Conservation (phyloP, 2,329 filamentous ascomycete species). For the Alternaria rosae region DNA sequence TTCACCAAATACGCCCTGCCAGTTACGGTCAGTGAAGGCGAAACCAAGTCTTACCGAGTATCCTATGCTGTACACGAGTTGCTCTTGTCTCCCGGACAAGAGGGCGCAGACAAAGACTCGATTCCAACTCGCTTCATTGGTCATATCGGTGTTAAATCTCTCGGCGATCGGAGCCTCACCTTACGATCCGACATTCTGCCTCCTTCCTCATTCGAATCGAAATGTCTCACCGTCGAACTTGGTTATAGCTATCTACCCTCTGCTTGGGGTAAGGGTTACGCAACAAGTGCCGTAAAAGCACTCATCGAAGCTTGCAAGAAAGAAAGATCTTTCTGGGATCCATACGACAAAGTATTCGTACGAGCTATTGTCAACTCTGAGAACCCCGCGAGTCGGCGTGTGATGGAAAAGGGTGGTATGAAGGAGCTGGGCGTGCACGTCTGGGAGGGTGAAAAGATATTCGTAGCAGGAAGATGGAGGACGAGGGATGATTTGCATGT, state of each 20-base stretch:
- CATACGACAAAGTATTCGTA: conserved; percentile 39
- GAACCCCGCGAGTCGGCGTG: conserved; percentile 40
- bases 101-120: background rate
- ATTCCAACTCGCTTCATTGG: conserved; percentile 30
- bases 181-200: conserved; percentile 22
- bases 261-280: conserved; percentile 34
- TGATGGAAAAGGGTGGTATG: conserved; percentile 43
- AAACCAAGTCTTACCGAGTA: conserved; percentile 28
- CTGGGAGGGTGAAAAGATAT: conserved; percentile 33
- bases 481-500: conserved; percentile 31
- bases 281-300: conserved; percentile 30
- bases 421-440: conserved; percentile 32
- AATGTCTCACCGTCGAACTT: conserved; percentile 33
- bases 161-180: conserved; percentile 20
- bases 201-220: conserved; percentile 6
- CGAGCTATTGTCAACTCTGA: conserved; percentile 40
- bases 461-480: conserved; percentile 35
- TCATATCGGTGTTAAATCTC: conserved; percentile 27
- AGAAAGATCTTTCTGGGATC: conserved; percentile 28
- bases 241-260: conserved; percentile 31
- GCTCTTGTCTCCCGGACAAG: conserved; percentile 1
- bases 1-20: conserved; percentile 24
- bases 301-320: conserved; percentile 31
- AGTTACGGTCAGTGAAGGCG: conserved; percentile 6
- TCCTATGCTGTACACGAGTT: conserved; percentile 39